phyloP scores from a whole-genome alignment of 2,329 filamentous ascomycete species.

The Orbilia brochopaga region DNA sequence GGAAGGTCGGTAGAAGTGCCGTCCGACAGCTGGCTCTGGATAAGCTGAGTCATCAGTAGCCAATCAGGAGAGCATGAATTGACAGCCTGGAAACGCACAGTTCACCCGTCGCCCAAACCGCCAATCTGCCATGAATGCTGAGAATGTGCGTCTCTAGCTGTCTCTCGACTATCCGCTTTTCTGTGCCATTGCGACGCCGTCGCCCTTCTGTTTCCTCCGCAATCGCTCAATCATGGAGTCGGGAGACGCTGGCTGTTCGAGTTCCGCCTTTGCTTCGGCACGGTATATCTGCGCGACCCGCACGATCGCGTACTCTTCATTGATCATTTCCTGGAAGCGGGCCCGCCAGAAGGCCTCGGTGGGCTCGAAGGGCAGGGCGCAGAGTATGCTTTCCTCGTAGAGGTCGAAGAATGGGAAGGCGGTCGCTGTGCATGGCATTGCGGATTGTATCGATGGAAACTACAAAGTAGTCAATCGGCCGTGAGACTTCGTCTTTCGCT shows the following conservation, averaged over 20 bases:
- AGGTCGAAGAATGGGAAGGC: conserved; percentile 45
- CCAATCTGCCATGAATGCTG: no score
- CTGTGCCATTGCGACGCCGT: no score
- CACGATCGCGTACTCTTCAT: conserved; percentile 42
- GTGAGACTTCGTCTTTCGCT: no score
- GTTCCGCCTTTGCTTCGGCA: conserved; percentile 7
- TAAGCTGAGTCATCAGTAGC: no score
- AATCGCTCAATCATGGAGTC: conserved; percentile 32
- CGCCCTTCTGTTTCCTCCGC: conserved; percentile 1
- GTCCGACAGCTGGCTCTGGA: no score
- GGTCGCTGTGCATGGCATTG: conserved; percentile 35
- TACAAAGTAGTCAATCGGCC: no score
- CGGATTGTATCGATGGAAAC: neutral
- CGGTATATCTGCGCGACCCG: conserved; percentile 28
- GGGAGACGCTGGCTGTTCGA: neutral
- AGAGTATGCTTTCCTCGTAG: conserved; percentile 39
- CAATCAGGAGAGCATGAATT: no score
- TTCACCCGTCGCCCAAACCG: no score
- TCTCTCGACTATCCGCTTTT: no score
- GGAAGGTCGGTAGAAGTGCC: no score
- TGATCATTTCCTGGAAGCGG: conserved; percentile 29
- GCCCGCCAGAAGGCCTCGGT: conserved; percentile 36
- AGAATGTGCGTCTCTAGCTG: no score
- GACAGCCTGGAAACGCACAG: no score
- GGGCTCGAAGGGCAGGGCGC: conserved; percentile 22